Conservation (phyloP, 2,329 filamentous ascomycete species). For the Phialocephala subalpina region DNA sequence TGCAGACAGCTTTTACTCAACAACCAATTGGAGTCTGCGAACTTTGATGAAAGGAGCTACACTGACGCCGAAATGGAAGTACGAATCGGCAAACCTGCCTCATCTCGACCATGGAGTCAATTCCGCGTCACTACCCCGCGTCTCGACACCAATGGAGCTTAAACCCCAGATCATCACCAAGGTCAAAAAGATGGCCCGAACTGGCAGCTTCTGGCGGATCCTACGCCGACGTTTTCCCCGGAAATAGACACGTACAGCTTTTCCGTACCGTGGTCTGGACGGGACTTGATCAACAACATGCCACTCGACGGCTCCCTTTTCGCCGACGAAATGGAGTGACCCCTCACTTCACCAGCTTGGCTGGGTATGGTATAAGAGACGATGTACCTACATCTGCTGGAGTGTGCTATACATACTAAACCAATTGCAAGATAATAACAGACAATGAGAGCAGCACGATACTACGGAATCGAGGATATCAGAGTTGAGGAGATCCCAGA, state of each 20-base stretch:
- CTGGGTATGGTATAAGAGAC: background rate
- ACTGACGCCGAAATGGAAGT: background rate
- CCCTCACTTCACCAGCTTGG: constrained; percentile 16
- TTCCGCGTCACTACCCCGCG: background rate
- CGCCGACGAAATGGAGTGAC: constrained; percentile 14
- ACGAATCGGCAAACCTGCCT: constrained; percentile 5
- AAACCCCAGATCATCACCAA: background rate
- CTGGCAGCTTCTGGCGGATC: background rate
- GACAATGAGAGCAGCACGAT: constrained; percentile 60
- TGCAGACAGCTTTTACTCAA: no score
- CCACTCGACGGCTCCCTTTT: constrained; percentile 11
- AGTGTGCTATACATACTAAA: constrained; percentile 6
- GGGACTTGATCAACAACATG: background rate
- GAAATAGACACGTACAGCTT: background rate
- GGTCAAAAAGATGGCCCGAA: background rate
- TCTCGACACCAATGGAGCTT: background rate
- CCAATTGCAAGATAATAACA: constrained; percentile 11
- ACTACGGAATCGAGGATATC: constrained; percentile 63
- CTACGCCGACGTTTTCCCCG: background rate
- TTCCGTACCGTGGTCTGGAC: background rate
- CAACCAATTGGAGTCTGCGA: background rate
- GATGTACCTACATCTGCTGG: background rate
- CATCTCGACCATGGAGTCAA: background rate
- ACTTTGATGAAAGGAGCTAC: background rate
- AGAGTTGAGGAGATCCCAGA: constrained; percentile 59